Evolutionary conservation across 768 basidiomycete genomes (phyloP), one percentile per base, ranked within the genome.

Genomic region (Mycena amicta): DNA sequence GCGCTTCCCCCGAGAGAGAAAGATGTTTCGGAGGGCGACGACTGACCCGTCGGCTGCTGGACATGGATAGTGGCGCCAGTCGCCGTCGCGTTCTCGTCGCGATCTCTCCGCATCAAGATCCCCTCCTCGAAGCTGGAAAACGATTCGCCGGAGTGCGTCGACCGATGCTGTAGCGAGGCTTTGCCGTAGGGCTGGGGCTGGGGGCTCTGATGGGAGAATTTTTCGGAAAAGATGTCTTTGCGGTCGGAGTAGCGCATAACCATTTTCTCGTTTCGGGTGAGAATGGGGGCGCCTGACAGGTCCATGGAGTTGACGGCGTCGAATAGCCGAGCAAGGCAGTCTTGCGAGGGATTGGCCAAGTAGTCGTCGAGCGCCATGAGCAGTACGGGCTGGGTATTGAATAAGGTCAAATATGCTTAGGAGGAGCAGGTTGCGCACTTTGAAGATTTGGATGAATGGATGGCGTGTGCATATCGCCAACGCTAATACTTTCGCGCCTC

Each of bases 351-450:
- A 61, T 89, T 82, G 25, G 83, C 77, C 72, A 95, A 94, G 75
- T 98, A 99, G 72, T 98, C 94, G 69, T 98, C 94, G 46, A 99
- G 82, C 4, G 96, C 95, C 68, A 98, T 88, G 2, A 97, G 78
- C 11, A 99, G 85, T 51, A 98, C 85, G 16, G 95, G 95, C 95
- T 97, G 67, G n/a, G n/a, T n/a, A n/a, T n/a, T n/a, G n/a, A n/a
- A 13, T 53, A 33, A 56, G 13, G 43, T 3, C 28, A 23, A 39
- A 25, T 60, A 55, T 4, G 31, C 31, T 8, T 15, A 13, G 11
- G 31, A 12, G 37, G 8, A 54, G 29, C 20, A 16, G 20, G 55
- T 64, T 22, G 68, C 62, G 23, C 40, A 64, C 65, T 80, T 91
- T 90, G 81, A 89, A 92, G 61, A 92, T 87, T 63, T 92, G 88